Evolutionary conservation across 495 filamentous ascomycete species (phyloP).

Genomic region (Penicillium cataractarum): DNA sequence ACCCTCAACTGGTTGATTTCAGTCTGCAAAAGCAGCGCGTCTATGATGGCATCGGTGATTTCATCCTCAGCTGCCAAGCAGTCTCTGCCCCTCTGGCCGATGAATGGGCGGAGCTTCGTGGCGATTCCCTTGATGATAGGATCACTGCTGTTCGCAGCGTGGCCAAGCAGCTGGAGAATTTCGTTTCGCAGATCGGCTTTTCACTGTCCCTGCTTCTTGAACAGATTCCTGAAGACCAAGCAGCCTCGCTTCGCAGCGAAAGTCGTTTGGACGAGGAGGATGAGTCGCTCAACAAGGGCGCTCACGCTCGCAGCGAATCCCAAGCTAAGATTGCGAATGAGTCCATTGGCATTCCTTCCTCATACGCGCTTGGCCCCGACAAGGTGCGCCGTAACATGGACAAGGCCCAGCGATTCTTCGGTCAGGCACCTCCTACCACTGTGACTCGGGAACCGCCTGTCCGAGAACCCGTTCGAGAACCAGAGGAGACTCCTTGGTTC

Average conservation of each 20-base stretch:
- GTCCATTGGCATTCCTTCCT: slow-evolving; percentile 64
- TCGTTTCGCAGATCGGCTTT: slow-evolving; percentile 83
- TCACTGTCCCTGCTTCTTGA: slow-evolving; percentile 86
- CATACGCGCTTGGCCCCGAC: slow-evolving; percentile 63
- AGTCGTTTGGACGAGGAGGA: slow-evolving; percentile 41
- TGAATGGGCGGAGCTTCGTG: slow-evolving; percentile 92
- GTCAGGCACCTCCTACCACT: slow-evolving; percentile 69
- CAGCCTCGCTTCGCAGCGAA: slow-evolving; percentile 34
- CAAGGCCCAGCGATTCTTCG: slow-evolving; percentile 87
- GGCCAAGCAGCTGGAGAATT: slow-evolving; percentile 78
- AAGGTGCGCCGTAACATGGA: slow-evolving; percentile 71
- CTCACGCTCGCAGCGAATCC: slow-evolving; percentile 41
- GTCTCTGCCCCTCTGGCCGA: slow-evolving; percentile 88
- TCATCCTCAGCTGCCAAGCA: slow-evolving; percentile 82
- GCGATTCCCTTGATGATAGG: slow-evolving; percentile 87
- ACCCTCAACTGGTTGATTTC: slow-evolving; percentile 85
- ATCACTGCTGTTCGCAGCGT: slow-evolving; percentile 76
- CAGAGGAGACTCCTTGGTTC: slow-evolving; percentile 81
- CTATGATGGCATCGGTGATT: slow-evolving; percentile 90
- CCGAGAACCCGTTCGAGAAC: slow-evolving; percentile 50
- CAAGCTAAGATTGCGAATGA: slow-evolving; percentile 36
- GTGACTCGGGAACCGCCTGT: slow-evolving; percentile 51
- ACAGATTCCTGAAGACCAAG: slow-evolving; percentile 59
- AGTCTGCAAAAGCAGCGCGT: slow-evolving; percentile 85
- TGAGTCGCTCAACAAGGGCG: slow-evolving; percentile 29